phyloP scores from a whole-genome alignment of 352 stramenopile species.

The Phytophthora fragariaefolia region DNA sequence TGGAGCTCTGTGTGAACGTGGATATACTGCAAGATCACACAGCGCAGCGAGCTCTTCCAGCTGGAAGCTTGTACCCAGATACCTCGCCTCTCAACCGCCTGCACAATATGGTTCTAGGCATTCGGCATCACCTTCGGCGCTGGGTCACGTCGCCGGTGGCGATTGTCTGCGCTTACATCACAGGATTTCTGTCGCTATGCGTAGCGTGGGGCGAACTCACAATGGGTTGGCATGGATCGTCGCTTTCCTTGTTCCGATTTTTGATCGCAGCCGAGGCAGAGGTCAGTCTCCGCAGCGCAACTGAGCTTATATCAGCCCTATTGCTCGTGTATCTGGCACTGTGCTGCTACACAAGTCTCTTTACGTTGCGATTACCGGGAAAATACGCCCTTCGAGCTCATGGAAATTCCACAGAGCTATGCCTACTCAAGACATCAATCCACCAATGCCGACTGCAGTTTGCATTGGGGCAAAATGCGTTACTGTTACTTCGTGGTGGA shows the following conservation, averaged over 20 bases:
- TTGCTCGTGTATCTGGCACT: slow-evolving; percentile 65
- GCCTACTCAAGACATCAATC: slow-evolving; percentile 67
- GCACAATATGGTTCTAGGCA: slow-evolving; percentile 31
- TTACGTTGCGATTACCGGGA: slow-evolving; percentile 60
- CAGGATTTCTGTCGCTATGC: slow-evolving; percentile 47
- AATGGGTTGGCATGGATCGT: slow-evolving; percentile 53
- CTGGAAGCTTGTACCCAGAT: slow-evolving; percentile 48
- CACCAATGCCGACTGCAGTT: slow-evolving; percentile 78
- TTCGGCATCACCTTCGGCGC: slow-evolving; percentile 29
- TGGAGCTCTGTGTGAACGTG: slow-evolving; percentile 60
- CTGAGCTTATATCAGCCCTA: slow-evolving; percentile 49
- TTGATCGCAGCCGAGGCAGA: slow-evolving; percentile 26
- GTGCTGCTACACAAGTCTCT: slow-evolving; percentile 69
- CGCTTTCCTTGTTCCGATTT: slow-evolving; percentile 40
- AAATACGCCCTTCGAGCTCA: slow-evolving; percentile 57
- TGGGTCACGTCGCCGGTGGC: slow-evolving; percentile 40
- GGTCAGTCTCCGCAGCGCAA: slow-evolving; percentile 30
- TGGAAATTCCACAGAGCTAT: slow-evolving; percentile 64
- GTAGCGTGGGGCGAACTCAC: slow-evolving; percentile 77
- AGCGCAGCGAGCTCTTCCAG: slow-evolving; percentile 32
- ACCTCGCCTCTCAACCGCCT: slow-evolving; percentile 41
- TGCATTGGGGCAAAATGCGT: slow-evolving; percentile 68
- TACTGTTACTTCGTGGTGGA: slow-evolving; percentile 57
- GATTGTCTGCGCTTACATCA: slow-evolving; percentile 34
- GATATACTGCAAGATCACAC: slow-evolving; percentile 42